Evolutionary conservation across 2,329 filamentous ascomycete species (phyloP), one percentile per base, ranked within the genome.

Genomic region (Trichoderma sp.): DNA sequence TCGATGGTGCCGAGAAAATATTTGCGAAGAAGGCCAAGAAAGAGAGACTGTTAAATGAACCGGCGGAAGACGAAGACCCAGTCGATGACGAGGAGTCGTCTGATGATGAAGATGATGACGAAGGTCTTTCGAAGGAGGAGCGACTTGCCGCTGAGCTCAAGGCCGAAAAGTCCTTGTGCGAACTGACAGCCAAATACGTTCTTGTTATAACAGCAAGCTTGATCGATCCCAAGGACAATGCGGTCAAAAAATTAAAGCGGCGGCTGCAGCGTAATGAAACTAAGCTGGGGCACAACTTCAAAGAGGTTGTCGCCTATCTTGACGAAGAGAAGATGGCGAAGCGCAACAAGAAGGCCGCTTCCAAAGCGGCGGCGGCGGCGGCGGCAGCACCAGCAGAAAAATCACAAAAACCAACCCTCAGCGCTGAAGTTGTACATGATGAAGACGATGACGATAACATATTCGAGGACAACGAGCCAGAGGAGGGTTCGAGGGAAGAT

Each of bases 131-230:
- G 35, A 84, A 85, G 65, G 84, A 86, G 75, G 83, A 92, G 75
- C 86, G 88, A 69, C 83, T 88, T 73, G 86, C 89, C 59, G 86
- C 87, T 49, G 88, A 89, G 68, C 85, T 97, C 40, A 85, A 94
- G 70, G 89, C 93, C 0, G 96, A 98, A 79, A 91, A 95, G 77
- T 88, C 90, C 24, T 86, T 98, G 0, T 98, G 95, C 79, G 91
- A 95, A 74, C 84, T 97, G 31, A 90, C 94, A 0, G 91, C 89
- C 71, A 96, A 96, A 77, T 88, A 97, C 55, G 92, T 97, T 47
- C 87, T 97, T 53, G 91, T 91, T 14, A 89, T 97, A 27, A 84
- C 92, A 11, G 92, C 90, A 24, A 89, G 89, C 65, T 88, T 94
- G 52, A 83, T 97, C 62, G 93, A 96, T 76, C 81, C 84, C 53